Evolutionary conservation across 2,329 filamentous ascomycete genomes (phyloP).

Genomic region (Endoconidiophora laricicola): DNA sequence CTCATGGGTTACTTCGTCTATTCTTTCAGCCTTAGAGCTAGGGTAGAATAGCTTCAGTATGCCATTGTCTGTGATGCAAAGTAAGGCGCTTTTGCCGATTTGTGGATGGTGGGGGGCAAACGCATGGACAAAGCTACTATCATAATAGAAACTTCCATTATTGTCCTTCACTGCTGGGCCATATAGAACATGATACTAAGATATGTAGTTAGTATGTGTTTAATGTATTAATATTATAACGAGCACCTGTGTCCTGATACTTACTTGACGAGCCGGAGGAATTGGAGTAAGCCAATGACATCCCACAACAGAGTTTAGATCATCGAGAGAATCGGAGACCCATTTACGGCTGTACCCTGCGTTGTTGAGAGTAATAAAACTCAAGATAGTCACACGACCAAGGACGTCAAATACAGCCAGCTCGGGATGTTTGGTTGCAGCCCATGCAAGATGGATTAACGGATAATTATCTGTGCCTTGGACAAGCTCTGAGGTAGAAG

Average conservation of each 20-base stretch:
- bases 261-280: conserved; percentile 27
- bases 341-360: conserved; percentile 45
- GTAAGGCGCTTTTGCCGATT: conserved; percentile 51
- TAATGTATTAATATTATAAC: not conserved
- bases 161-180: conserved; percentile 48
- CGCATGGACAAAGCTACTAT: conserved; percentile 46
- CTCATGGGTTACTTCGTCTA: conserved; percentile 57
- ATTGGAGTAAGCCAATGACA: conserved; percentile 66
- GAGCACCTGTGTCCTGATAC: not conserved
- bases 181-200: conserved; percentile 24
- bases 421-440: conserved; percentile 53
- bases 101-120: conserved; percentile 59
- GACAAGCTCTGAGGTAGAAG: conserved; percentile 46
- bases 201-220: not conserved
- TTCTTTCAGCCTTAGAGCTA: conserved; percentile 48
- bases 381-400: conserved; percentile 61
- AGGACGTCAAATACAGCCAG: conserved; percentile 68
- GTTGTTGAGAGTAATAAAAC: conserved; percentile 57
- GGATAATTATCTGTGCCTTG: conserved; percentile 45
- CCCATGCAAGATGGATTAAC: conserved; percentile 72
- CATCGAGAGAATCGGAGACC: conserved; percentile 52
- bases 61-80: conserved; percentile 62
- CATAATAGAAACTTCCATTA: conserved; percentile 40
- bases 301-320: conserved; percentile 63
- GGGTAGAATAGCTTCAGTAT: conserved; percentile 61